A percentile compares a stretch with the other conserved stretches of the same genome.
These are phyloP conservation scores for Eucalyptus grandis DNA, from an alignment of 345 rosid genomes.

Conservation along the genomic window DNA sequence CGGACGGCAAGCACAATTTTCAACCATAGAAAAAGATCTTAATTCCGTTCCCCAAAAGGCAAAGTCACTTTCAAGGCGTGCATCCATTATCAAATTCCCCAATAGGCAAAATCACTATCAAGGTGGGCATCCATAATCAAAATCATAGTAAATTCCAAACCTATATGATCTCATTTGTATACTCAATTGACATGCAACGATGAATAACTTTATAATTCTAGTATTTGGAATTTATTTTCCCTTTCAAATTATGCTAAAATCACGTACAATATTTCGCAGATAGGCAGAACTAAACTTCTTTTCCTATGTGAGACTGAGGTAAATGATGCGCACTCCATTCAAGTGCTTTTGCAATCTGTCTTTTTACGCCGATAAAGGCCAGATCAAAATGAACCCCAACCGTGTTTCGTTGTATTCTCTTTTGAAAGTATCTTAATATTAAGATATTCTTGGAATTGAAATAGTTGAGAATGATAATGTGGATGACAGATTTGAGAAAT, in stretches of 20 bases:
- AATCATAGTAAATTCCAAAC: background rate
- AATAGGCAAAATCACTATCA: background rate
- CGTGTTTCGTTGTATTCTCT: background rate
- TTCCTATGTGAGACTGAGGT: background rate
- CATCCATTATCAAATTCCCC: background rate
- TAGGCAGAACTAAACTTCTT: background rate
- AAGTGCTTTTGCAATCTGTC: background rate
- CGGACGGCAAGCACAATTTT: background rate
- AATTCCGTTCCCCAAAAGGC: background rate
- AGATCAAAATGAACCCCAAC: background rate
- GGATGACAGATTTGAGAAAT: background rate
- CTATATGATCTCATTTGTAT: background rate
- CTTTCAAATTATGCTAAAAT: background rate
- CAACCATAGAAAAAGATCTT: background rate
- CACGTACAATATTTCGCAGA: background rate
- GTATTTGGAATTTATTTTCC: background rate
- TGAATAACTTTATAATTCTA: background rate
- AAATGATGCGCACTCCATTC: background rate
- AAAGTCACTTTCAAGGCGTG: background rate
- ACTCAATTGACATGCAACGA: background rate
- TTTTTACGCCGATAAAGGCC: background rate
- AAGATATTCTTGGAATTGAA: background rate
- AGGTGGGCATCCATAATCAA: background rate
- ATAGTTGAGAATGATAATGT: background rate
- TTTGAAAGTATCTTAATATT: background rate